Evolutionary conservation across 2,329 filamentous ascomycete genomes (phyloP).

Genomic region (Verticillium longisporum): DNA sequence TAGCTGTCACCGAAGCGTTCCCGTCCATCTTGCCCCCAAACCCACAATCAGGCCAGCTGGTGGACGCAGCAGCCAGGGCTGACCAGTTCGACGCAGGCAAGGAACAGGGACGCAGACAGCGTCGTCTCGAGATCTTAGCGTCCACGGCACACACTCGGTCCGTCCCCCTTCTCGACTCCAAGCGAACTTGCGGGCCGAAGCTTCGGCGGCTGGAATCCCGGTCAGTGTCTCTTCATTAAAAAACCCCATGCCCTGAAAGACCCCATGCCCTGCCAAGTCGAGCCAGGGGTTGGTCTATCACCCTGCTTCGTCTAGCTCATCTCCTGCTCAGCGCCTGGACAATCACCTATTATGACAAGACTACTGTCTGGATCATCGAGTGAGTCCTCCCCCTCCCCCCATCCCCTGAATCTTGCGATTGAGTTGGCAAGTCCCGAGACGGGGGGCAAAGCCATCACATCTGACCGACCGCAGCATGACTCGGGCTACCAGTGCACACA

Average conservation of each 20-base stretch:
- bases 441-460: background rate
- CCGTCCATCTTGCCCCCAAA: background rate
- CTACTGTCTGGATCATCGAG: background rate
- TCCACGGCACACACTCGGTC: background rate
- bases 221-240: background rate
- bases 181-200: background rate
- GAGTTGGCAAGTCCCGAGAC: background rate
- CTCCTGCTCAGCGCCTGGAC: background rate
- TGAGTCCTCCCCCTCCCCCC: too few relatives aligned
- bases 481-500: background rate
- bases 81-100: background rate
- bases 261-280: background rate
- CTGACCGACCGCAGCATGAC: background rate
- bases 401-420: background rate
- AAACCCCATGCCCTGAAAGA: background rate
- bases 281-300: background rate
- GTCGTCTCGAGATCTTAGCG: background rate
- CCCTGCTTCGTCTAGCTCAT: background rate
- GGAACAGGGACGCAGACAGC: background rate
- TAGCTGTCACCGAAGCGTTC: background rate
- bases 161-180: background rate
- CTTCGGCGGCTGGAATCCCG: background rate
- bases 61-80: background rate
- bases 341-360: background rate
- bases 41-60: too few relatives aligned